Evolutionary conservation across 768 basidiomycete genomes (phyloP).

Genomic region (Boletus reticuloceps): DNA sequence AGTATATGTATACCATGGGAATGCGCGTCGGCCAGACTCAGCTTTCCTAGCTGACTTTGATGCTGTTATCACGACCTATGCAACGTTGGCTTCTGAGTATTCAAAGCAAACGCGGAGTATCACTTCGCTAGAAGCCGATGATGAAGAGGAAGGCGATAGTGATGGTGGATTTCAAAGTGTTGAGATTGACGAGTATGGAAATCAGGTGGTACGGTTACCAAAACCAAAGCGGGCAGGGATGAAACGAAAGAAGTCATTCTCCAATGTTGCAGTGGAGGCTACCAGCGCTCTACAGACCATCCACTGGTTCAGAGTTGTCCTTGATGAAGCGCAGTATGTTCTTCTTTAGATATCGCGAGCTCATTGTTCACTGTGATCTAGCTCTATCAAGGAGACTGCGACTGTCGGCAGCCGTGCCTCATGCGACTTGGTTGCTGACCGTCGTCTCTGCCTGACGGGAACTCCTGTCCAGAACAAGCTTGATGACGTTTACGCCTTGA

Average conservation of each 20-base stretch:
- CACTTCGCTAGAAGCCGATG: slow-evolving; percentile 56
- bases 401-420: slow-evolving; percentile 95
- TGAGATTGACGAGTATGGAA: slow-evolving; percentile 68
- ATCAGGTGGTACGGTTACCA: slow-evolving; percentile 53
- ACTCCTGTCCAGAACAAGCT: slow-evolving; percentile 99
- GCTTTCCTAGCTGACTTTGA: slow-evolving; percentile 89
- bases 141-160: slow-evolving; percentile 64
- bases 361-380: slow-evolving; percentile 29
- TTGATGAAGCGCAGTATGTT: slow-evolving; percentile 95
- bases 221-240: slow-evolving; percentile 67
- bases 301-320: slow-evolving; percentile 93
- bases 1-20: slow-evolving; percentile 96
- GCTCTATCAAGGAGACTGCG: slow-evolving; percentile 93
- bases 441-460: slow-evolving; percentile 92
- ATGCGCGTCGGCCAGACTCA: slow-evolving; percentile 82
- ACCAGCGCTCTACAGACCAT: slow-evolving; percentile 89
- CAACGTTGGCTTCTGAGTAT: slow-evolving; percentile 92
- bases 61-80: slow-evolving; percentile 95
- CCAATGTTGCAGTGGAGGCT: slow-evolving; percentile 42
- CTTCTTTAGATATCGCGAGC: background rate
- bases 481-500: slow-evolving; percentile 94
- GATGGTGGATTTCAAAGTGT: slow-evolving; percentile 60
- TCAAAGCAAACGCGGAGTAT: slow-evolving; percentile 81
- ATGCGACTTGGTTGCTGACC: slow-evolving; percentile 91
- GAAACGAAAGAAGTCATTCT: slow-evolving; percentile 60